Evolutionary conservation across 2,329 filamentous ascomycete genomes (phyloP), one percentile per base, ranked within the genome.

Genomic region (Aspergillus candidus): DNA sequence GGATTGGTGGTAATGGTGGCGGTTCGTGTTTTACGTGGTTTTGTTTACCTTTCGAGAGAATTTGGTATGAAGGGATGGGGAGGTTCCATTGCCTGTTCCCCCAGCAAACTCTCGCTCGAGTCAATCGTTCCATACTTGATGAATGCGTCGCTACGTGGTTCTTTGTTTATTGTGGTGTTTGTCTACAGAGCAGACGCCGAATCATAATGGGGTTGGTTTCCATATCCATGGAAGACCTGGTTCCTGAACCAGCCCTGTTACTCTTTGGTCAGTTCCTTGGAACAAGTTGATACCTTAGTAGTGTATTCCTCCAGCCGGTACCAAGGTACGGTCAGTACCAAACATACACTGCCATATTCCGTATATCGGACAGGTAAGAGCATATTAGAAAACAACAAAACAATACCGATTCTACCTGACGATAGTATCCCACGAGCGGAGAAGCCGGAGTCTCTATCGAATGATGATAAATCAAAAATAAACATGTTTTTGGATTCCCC

Each of bases 61-160:
- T 39, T 11, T 50, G 59, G 59, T 54, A 62, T 62, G 60, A 52
- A 62, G 60, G 60, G 59, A 59, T 58, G 50, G 32, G 60, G 59
- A 59, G 57, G 50, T 29, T 37, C 22, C 22, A 43, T 52, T 53
- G 46, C 48, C 43, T 47, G 44, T 46, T 54, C 52, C 50, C 32
- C 51, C 36, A 40, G 17, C 17, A 29, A 43, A 44, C 37, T 22
- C 34, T 18, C 38, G 41, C 42, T 49, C 51, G 22, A 27, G 22
- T 27, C 22, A 27, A 27, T 27, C 22, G 22, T 8, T 10, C 22
- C 22, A 27, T 27, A 10, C 6, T 42, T 36, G 11, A 47, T 47
- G 47, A 47, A 50, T 41, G 50, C 50, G 41, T 52, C 38, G 50
- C 47, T 51, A 46, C 43, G 46, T 38, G 38, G 40, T 33, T 29